Base-by-base conservation (phyloP, 2,329 filamentous ascomycete species). In the Kalaharituber pfeilii region DNA sequence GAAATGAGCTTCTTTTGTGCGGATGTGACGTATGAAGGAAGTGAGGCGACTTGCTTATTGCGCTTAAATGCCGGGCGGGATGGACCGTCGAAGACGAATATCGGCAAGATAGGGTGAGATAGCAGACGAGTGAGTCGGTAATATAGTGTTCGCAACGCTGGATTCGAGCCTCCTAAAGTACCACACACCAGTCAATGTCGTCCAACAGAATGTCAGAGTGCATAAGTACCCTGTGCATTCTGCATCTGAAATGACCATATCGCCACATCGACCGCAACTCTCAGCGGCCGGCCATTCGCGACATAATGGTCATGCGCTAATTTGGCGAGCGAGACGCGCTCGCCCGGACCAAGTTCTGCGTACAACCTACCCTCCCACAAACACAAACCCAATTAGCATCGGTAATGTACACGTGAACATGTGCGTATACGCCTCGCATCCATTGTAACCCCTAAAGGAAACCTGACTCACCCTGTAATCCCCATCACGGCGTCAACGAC, bases 211-310 rank as follows among this genome's bases (percentile, higher is more conserved):
- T n/a, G 15, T n/a, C 15, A 2, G n/a, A 50, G 2, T 11, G 36
- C 27, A 54, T 18, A 55, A 63, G 28, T 64, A 77, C 79, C 86
- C 71, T 80, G 80, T 18, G 84, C 84, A 13, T 86, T 82, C 65
- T 94, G 87, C 11, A 82, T 82, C 65, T 98, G 91, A 65, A 94
- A 96, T 45, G 94, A 83, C 91, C 91, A 98, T 65, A 98, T 96
- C 2, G 87, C 86, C 62, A 94, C 84, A 66, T 98, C 91, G 60
- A 98, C 84, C 36, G 91, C 91, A 49, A 98, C 74, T 39, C 88
- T 82, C 39, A 96, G 72, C 0, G 88, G 88, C 1, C 81, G 76
- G 24, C 77, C 75, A 9, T 78, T 79, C 53, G 75, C 69, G 63
- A 86, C 78, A 59, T 93, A 77, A 62, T 85, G 82, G 49, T 87